Conservation (phyloP, 345 rosid species). For the Eucalyptus albens region DNA sequence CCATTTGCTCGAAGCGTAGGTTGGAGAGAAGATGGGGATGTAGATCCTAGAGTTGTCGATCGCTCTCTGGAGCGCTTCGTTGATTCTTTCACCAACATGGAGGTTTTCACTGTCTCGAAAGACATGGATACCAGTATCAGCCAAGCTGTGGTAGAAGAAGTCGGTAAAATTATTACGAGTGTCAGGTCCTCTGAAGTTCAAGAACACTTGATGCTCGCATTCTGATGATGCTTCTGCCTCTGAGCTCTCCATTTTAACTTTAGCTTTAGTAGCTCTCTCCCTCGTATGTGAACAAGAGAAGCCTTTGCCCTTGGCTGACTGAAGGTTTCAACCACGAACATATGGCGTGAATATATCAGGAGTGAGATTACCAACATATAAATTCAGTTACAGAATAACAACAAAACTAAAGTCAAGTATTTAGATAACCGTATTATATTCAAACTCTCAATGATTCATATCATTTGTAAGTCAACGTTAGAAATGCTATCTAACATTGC, state of each 20-base stretch:
- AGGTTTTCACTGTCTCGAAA: neutral
- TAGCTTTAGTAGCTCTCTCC: too few relatives aligned
- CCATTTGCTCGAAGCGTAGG: neutral
- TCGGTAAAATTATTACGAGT: neutral
- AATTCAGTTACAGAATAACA: neutral
- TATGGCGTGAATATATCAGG: too few relatives aligned
- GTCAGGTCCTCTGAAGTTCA: neutral
- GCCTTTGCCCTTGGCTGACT: too few relatives aligned
- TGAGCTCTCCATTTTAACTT: too few relatives aligned
- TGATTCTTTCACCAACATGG: neutral
- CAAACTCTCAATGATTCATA: neutral
- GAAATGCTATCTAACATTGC: neutral
- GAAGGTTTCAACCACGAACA: too few relatives aligned
- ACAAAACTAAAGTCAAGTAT: neutral
- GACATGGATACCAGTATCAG: neutral
- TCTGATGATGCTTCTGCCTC: neutral
- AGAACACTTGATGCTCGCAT: neutral
- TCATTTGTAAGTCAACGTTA: neutral
- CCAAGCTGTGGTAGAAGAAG: neutral
- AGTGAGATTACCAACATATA: too few relatives aligned
- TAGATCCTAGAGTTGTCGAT: neutral
- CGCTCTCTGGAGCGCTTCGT: neutral
- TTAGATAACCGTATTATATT: neutral
- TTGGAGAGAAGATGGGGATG: neutral
- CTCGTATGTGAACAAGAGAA: neutral